Evolutionary conservation across 441 rosid genomes (phyloP).

Genomic region (Pelargonium hybrid): DNA sequence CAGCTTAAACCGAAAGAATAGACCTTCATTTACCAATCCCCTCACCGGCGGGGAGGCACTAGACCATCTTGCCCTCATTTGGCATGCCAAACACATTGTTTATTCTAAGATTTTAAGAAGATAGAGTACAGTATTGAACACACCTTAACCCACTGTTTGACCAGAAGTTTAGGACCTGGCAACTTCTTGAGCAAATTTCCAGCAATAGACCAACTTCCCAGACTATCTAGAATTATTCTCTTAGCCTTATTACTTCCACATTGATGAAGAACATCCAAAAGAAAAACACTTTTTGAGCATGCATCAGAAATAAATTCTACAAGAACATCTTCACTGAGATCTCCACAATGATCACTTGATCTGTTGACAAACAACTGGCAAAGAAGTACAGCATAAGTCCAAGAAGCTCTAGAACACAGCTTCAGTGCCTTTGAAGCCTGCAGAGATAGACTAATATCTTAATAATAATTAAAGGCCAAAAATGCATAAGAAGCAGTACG

Average conservation of each 20-base stretch:
- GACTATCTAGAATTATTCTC: slow-evolving; percentile 33
- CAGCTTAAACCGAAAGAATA: background rate
- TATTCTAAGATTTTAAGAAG: background rate
- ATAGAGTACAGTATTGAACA: background rate
- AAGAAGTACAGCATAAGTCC: slow-evolving; percentile 48
- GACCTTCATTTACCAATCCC: background rate
- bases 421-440: slow-evolving; percentile 80
- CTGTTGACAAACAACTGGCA: slow-evolving; percentile 34
- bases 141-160: slow-evolving; percentile 96
- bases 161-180: slow-evolving; percentile 60
- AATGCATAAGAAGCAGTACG: slow-evolving; percentile 12
- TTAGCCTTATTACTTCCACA: slow-evolving; percentile 35
- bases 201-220: slow-evolving; percentile 65
- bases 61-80: background rate
- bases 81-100: background rate
- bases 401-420: slow-evolving; percentile 64
- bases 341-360: slow-evolving; percentile 26
- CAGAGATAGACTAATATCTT: slow-evolving; percentile 19
- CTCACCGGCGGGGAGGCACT: background rate
- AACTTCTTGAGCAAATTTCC: slow-evolving; percentile 34
- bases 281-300: slow-evolving; percentile 52
- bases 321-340: slow-evolving; percentile 47
- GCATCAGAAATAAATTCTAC: slow-evolving; percentile 47
- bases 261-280: slow-evolving; percentile 69
- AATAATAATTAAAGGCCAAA: slow-evolving; percentile 10